phyloP scores from a whole-genome alignment of 768 basidiomycete species.

The Hygrocybe punicea region DNA sequence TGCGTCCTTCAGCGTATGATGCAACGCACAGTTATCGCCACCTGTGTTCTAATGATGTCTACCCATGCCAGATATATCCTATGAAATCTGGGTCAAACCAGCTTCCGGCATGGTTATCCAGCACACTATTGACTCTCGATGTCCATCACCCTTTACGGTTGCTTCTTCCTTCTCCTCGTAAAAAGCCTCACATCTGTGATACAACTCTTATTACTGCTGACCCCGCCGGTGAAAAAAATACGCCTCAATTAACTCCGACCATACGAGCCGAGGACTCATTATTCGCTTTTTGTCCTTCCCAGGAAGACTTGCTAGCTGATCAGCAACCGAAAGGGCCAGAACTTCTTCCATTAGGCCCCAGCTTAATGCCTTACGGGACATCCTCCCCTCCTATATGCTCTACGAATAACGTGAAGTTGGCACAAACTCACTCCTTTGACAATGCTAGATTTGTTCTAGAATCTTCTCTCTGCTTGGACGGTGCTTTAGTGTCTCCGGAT shows the following conservation, averaged over 20 bases:
- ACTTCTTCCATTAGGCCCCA: not conserved
- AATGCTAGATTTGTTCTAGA: not conserved
- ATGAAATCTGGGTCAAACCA: constrained; percentile 23
- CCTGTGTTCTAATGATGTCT: not conserved
- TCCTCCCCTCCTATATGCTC: not conserved
- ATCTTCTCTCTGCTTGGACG: not conserved
- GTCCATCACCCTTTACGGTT: constrained; percentile 47
- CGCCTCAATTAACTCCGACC: not conserved
- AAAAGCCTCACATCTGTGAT: not conserved
- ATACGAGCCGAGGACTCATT: constrained; percentile 8
- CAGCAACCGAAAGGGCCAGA: not conserved
- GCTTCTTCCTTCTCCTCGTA: constrained; percentile 30
- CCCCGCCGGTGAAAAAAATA: not conserved
- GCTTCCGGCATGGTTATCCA: constrained; percentile 56
- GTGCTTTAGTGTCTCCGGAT: not conserved
- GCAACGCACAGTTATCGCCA: not conserved
- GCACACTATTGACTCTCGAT: constrained; percentile 48
- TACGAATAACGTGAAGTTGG: constrained; percentile 1
- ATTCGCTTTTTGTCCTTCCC: constrained; percentile 19
- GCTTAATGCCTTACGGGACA: not conserved
- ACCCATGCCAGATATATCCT: constrained; percentile 10
- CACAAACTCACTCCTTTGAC: not conserved
- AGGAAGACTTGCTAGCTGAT: not conserved
- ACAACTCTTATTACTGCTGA: not conserved
- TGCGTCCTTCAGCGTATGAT: not conserved